phyloP scores from a whole-genome alignment of 768 basidiomycete genomes.

The Podaxis sp. region DNA sequence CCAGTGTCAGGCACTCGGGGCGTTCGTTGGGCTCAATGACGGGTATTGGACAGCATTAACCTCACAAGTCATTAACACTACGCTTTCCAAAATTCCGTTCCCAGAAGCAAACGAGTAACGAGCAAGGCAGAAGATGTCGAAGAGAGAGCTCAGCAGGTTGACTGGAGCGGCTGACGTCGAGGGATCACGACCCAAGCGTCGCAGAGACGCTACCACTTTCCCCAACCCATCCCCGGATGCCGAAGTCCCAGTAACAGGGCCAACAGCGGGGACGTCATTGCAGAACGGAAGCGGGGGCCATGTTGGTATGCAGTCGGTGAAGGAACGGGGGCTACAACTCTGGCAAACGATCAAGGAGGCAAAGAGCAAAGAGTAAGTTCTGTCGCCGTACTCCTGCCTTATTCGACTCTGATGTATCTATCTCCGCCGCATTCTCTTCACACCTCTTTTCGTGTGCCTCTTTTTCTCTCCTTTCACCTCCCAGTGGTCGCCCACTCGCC shows the following conservation, averaged over 20 bases:
- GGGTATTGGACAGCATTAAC: constrained; percentile 8
- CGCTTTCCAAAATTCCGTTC: not conserved
- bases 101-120: not conserved
- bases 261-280: constrained; percentile 22
- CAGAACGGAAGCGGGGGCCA: constrained; percentile 20
- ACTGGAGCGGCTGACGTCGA: constrained; percentile 33
- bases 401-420: constrained; percentile 30
- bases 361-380: constrained; percentile 84
- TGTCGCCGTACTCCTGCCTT: constrained; percentile 39
- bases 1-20: not conserved
- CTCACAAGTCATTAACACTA: not conserved
- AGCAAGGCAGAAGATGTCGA: constrained; percentile 31
- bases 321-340: constrained; percentile 66
- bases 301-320: constrained; percentile 41
- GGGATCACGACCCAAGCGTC: constrained; percentile 44
- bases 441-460: constrained; percentile 14
- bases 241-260: constrained; percentile 36
- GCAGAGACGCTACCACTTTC: constrained; percentile 33
- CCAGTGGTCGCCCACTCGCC: constrained; percentile 64
- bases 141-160: constrained; percentile 36
- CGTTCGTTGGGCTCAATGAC: constrained; percentile 5
- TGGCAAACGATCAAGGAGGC: constrained; percentile 82
- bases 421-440: constrained; percentile 21
- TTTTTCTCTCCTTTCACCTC: constrained; percentile 19
- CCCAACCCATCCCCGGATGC: constrained; percentile 36